phyloP scores from a whole-genome alignment of 805 yeast species.

The Wickerhamomyces tratensis region DNA sequence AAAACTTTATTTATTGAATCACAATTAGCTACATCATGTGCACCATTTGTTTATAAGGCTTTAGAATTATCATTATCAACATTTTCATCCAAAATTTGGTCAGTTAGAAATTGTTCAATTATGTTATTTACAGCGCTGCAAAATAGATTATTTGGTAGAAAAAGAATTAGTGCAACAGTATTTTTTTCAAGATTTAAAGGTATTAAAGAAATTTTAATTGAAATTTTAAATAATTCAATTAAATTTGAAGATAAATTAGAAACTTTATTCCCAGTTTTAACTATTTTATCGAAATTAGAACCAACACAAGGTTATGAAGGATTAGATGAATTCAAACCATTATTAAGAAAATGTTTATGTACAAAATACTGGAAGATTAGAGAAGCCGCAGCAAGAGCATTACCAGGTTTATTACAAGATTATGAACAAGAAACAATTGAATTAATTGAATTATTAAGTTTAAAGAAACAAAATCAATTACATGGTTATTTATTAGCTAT shows the following conservation, averaged over 20 bases:
- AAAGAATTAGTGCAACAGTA: conserved; percentile 43
- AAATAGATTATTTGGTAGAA: conserved; percentile 67
- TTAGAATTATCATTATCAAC: conserved; percentile 50
- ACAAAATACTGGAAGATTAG: conserved; percentile 72
- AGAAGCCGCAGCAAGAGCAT: conserved; percentile 73
- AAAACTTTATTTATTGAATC: conserved; percentile 68
- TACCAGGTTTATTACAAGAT: conserved; percentile 39
- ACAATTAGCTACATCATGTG: conserved; percentile 42
- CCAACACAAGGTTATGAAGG: conserved; percentile 47
- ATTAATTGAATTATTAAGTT: conserved; percentile 16
- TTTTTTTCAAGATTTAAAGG: conserved; percentile 63
- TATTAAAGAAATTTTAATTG: conserved; percentile 38
- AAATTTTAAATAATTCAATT: conserved; percentile 26
- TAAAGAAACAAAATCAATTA: conserved; percentile 28
- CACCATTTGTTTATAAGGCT: conserved; percentile 44
- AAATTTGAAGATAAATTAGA: conserved; percentile 32
- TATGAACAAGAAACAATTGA: conserved; percentile 18
- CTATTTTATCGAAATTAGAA: conserved; percentile 61
- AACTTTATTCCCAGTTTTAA: conserved; percentile 64
- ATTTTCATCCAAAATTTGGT: conserved; percentile 68
- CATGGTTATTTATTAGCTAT: conserved; percentile 57
- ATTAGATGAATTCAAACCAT: conserved; percentile 39
- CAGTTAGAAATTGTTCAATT: conserved; percentile 83
- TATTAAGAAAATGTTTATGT: conserved; percentile 37
- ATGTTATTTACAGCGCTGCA: conserved; percentile 87